Base-by-base conservation (phyloP, 192 early-diverging fungal genomes). In the Backusella circina region DNA sequence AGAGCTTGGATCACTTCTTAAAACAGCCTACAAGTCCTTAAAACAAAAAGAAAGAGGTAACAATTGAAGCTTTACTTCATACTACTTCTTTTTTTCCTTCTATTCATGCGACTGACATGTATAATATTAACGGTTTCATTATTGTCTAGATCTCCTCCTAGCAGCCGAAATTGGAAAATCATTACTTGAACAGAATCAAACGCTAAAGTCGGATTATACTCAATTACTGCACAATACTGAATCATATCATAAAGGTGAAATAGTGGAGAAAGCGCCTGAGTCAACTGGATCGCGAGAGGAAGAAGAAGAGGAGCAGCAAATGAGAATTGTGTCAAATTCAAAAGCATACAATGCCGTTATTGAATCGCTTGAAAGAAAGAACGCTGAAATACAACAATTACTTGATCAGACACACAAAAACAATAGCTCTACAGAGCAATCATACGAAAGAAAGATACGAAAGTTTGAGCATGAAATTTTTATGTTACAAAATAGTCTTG, bases 131-230 rank as follows among this genome's bases (percentile, higher is more conserved):
- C 23, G 12, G 30, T 36, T 51, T 30, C 10, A 38, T 35, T 12
- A 37, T 21, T 71, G 8, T 16, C 28, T 44, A 84, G 84, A 85
- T 75, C 61, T 85, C 26, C 51, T 65, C 13, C 51, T 85, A 18
- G 84, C 81, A 3, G 84, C 84, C 8, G 84, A 85, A 65, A 75
- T 85, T 12, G 84, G 84, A 57, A 80, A 85, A 72, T 80, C 76
- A 31, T 32, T 85, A 12, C 39, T 85, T 3, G 79, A 83, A 65
- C 80, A 83, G 26, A 85, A 85, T 47, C 77, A 78, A 13, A 54
- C 61, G 3, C 64, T 85, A 31, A 77, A 85, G 57, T 26, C 72
- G 23, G 73, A 83, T 71, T 85, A 85, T 72, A 77, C 82, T 32
- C 33, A 51, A 26, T 21, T 83, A 0, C 28, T 80, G 15, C 36